Percentiles rank a stretch among this genome's conserved stretches.
Evolutionary conservation across 345 rosid genomes (phyloP).

Genomic region (Euphorbia peplus): DNA sequence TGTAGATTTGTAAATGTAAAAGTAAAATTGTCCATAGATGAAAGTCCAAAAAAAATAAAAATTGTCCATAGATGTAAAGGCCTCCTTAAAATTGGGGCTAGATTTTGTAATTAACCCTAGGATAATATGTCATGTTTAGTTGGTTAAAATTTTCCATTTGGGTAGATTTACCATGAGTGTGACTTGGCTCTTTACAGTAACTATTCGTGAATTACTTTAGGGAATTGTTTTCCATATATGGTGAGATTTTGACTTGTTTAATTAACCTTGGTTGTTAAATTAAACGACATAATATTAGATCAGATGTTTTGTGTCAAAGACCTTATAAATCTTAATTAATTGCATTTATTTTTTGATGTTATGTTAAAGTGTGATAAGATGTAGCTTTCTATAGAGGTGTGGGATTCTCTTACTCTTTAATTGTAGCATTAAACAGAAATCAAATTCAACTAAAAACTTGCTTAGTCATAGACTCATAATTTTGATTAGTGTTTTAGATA

Average conservation of each 20-base stretch:
- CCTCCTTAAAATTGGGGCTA: too few species aligned
- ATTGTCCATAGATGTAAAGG: too few species aligned
- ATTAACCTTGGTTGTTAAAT: background rate
- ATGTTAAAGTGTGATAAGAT: background rate
- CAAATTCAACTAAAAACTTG: background rate
- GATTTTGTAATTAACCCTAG: too few species aligned
- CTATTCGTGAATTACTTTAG: background rate
- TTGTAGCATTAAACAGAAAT: background rate
- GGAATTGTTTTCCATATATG: background rate
- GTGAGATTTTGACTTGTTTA: background rate
- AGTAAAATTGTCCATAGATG: too few species aligned
- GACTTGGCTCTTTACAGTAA: background rate
- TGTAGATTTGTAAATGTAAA: too few species aligned
- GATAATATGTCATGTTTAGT: slow-evolving; percentile 1
- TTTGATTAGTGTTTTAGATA: too few species aligned
- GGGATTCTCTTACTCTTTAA: background rate
- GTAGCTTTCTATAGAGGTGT: background rate
- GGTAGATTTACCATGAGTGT: slow-evolving; percentile 1
- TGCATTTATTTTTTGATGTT: background rate
- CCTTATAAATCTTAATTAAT: background rate
- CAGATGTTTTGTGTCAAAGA: background rate
- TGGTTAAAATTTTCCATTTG: background rate
- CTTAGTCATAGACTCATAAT: background rate
- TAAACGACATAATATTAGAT: background rate
- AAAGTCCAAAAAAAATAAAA: too few species aligned